Percentiles rank a stretch among this genome's conserved stretches.
These are phyloP conservation scores for Gloeopeniophorella convolvens DNA, from an alignment of 768 basidiomycete genomes.

Conservation along the genomic window DNA sequence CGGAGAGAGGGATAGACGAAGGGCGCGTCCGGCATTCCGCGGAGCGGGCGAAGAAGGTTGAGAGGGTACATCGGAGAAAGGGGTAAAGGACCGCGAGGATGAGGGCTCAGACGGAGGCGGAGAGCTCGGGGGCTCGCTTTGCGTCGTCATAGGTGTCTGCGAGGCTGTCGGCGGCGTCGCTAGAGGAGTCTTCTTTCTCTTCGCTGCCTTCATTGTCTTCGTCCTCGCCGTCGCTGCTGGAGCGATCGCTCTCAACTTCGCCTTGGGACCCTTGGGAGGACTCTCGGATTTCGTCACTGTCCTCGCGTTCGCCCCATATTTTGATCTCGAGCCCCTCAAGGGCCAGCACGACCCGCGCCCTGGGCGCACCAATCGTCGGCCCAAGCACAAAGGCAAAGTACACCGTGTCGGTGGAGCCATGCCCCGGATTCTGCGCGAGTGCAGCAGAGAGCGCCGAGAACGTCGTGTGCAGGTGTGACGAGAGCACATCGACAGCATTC, in stretches of 20 bases:
- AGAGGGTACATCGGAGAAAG: slow-evolving; percentile 11
- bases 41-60: slow-evolving; percentile 5
- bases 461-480: slow-evolving; percentile 69
- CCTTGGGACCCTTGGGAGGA: slow-evolving; percentile 4
- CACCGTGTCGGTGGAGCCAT: slow-evolving; percentile 27
- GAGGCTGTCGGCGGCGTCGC: slow-evolving; percentile 4
- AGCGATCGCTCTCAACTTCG: slow-evolving; percentile 14
- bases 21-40: slow-evolving; percentile 13
- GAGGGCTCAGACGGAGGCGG: slow-evolving; percentile 24
- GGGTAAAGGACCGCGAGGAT: slow-evolving; percentile 27
- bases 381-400: slow-evolving; percentile 63
- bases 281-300: background rate
- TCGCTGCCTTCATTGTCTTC: slow-evolving; percentile 13
- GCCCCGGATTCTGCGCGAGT: slow-evolving; percentile 34
- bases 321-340: slow-evolving; percentile 59
- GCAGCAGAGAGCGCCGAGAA: slow-evolving; percentile 69
- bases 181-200: slow-evolving; percentile 17
- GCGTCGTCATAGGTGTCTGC: slow-evolving; percentile 1
- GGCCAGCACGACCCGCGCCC: slow-evolving; percentile 52
- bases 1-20: slow-evolving; percentile 11
- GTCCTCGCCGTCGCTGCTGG: slow-evolving; percentile 9
- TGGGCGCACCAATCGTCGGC: slow-evolving; percentile 55
- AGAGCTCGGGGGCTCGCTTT: slow-evolving; percentile 4
- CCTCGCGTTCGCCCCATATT: slow-evolving; percentile 24
- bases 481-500: slow-evolving; percentile 59